These are phyloP conservation scores for Aphanomyces invadans DNA, from an alignment of 352 stramenopile species.

Conservation along the genomic window DNA sequence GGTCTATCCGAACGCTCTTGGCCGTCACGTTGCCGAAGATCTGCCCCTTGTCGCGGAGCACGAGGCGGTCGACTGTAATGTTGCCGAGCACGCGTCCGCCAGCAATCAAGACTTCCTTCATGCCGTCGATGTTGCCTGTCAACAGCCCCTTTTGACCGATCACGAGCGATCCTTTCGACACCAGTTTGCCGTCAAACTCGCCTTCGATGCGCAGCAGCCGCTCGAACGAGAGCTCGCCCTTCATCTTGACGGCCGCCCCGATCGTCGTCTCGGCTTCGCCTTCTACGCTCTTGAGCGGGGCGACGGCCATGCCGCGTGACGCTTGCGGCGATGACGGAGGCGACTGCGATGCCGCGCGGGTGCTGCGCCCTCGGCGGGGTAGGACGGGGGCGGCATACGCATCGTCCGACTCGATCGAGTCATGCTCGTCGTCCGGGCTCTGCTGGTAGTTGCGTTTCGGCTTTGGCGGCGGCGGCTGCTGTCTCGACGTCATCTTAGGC, in stretches of 20 bases:
- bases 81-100: slow-evolving; percentile 83
- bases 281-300: slow-evolving; percentile 53
- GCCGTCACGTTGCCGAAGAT: slow-evolving; percentile 86
- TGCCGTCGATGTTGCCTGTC: slow-evolving; percentile 73
- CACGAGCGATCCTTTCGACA: slow-evolving; percentile 85
- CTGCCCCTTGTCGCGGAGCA: slow-evolving; percentile 76
- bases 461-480: slow-evolving; percentile 48
- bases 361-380: slow-evolving; percentile 47
- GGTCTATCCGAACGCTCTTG: slow-evolving; percentile 85
- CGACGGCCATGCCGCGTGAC: slow-evolving; percentile 34
- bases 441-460: slow-evolving; percentile 55
- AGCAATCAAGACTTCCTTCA: slow-evolving; percentile 83
- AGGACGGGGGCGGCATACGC: slow-evolving; percentile 30
- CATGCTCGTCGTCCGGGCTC: slow-evolving; percentile 39
- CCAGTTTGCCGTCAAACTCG: slow-evolving; percentile 82
- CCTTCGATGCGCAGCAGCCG: slow-evolving; percentile 83
- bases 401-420: slow-evolving; percentile 33
- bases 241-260: slow-evolving; percentile 78
- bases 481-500: slow-evolving; percentile 28
- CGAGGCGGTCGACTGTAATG: slow-evolving; percentile 74
- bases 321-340: slow-evolving; percentile 42
- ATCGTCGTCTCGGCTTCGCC: slow-evolving; percentile 76
- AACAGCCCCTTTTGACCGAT: slow-evolving; percentile 75
- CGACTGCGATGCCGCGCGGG: slow-evolving; percentile 46
- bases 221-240: slow-evolving; percentile 86